Evolutionary conservation across 1,284 basidiomycete genomes (phyloP).

Genomic region (Anthracocystis panici-leucophaei): DNA sequence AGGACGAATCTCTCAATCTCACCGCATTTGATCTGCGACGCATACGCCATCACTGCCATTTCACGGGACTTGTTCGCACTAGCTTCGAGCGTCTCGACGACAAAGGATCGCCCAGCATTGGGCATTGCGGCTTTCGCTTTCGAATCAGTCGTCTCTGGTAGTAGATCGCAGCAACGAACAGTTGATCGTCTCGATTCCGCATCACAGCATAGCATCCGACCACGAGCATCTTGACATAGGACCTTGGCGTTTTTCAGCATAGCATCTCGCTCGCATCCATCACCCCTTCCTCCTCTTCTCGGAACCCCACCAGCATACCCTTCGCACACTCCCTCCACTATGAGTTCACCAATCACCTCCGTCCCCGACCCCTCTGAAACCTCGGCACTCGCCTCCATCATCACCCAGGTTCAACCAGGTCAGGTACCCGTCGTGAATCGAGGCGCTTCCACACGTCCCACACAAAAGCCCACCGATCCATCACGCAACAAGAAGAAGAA

Average conservation of each 20-base stretch:
- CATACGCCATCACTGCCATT: no score
- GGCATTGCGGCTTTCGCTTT: background rate
- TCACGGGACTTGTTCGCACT: no score
- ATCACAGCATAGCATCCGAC: no score
- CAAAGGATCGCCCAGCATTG: no score
- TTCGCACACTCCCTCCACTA: background rate
- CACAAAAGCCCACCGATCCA: conserved; percentile 27
- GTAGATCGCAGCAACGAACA: background rate
- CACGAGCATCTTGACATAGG: no score
- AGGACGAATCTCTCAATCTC: no score
- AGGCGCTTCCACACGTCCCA: conserved; percentile 30
- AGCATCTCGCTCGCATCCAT: background rate
- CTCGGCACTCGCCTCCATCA: conserved; percentile 52
- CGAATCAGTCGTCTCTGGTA: background rate
- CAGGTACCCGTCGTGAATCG: conserved; percentile 29
- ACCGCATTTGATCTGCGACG: no score
- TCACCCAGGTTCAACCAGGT: conserved; percentile 59
- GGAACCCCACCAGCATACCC: background rate
- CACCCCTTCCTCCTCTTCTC: background rate
- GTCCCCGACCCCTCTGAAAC: conserved; percentile 53
- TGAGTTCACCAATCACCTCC: conserved; percentile 55
- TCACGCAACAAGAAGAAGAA: conserved; percentile 46
- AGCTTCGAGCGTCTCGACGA: background rate
- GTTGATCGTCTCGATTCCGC: no score
- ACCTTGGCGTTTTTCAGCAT: no score